phyloP scores from a whole-genome alignment of 495 filamentous ascomycete species.

The Penicillium ucsense region DNA sequence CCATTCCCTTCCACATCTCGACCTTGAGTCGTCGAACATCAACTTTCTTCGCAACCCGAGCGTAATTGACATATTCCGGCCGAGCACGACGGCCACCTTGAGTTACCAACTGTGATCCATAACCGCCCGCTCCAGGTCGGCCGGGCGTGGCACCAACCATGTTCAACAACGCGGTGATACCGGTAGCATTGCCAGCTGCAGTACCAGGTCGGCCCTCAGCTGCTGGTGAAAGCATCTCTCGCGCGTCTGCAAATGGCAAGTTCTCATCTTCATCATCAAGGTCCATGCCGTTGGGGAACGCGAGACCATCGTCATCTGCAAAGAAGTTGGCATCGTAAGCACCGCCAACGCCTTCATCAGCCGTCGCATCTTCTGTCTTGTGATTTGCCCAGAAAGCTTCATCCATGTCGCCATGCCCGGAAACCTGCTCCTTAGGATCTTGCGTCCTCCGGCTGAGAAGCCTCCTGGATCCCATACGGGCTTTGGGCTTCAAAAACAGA shows the following conservation, averaged over 20 bases:
- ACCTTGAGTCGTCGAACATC: conserved; percentile 90
- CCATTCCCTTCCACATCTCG: conserved; percentile 90
- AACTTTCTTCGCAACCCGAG: conserved; percentile 96
- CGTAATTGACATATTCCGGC: conserved; percentile 96
- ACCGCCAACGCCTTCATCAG: conserved; percentile 47
- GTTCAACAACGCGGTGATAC: conserved; percentile 31
- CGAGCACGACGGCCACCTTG: conserved; percentile 64
- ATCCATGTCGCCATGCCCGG: conserved; percentile 63
- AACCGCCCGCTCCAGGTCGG: conserved; percentile 46
- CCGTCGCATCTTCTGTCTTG: conserved; percentile 42
- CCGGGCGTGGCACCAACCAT: conserved; percentile 38
- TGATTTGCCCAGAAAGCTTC: conserved; percentile 93
- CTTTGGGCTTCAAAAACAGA: conserved; percentile 91
- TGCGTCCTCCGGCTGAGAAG: conserved; percentile 28
- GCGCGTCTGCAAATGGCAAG: conserved; percentile 78
- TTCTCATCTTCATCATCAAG: conserved; percentile 69
- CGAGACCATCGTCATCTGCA: conserved; percentile 86
- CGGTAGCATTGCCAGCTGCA: conserved; percentile 28
- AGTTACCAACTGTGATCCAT: conserved; percentile 90
- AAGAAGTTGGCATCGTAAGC: conserved; percentile 98
- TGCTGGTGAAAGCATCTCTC: conserved; percentile 80
- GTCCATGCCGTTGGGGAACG: conserved; percentile 55
- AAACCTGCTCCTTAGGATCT: conserved; percentile 38
- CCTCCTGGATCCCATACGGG: conserved; percentile 55
- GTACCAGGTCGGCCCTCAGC: conserved; percentile 31